These are phyloP conservation scores for Nepenthes mirabilis DNA, from an alignment of 148 eudicot genomes.

Conservation along the genomic window DNA sequence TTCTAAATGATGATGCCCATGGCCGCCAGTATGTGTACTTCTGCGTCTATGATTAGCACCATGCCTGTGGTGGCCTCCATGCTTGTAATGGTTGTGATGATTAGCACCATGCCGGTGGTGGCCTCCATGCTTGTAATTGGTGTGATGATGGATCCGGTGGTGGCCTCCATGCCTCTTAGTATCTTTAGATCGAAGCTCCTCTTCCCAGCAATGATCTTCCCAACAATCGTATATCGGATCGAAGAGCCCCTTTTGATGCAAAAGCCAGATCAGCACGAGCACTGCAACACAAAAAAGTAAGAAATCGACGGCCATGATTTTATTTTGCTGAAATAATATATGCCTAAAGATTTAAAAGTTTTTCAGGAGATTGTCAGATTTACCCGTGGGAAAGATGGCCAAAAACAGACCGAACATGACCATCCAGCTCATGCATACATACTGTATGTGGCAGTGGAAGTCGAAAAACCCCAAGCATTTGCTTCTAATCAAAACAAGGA, in stretches of 20 bases:
- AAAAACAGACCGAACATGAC: slow-evolving; percentile 59
- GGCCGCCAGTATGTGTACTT: slow-evolving; percentile 19
- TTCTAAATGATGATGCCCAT: slow-evolving; percentile 25
- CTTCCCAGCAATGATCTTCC: slow-evolving; percentile 56
- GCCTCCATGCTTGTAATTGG: slow-evolving; percentile 23
- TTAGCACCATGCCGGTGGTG: slow-evolving; percentile 22
- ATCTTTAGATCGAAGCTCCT: slow-evolving; percentile 10
- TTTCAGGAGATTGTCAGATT: neutral
- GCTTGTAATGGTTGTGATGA: slow-evolving; percentile 17
- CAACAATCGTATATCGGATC: slow-evolving; percentile 94
- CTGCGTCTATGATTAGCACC: slow-evolving; percentile 25
- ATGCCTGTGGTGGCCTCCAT: slow-evolving; percentile 24
- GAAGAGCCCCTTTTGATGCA: slow-evolving; percentile 89
- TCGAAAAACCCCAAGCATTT: slow-evolving; percentile 75
- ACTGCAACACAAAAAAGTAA: slow-evolving; percentile 28
- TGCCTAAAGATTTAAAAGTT: neutral
- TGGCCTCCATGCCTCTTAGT: slow-evolving; percentile 17
- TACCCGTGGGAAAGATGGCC: slow-evolving; percentile 85
- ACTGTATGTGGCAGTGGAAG: slow-evolving; percentile 87
- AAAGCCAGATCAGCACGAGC: slow-evolving; percentile 72
- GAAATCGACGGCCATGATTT: neutral
- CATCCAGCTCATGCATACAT: slow-evolving; percentile 90
- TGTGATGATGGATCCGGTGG: slow-evolving; percentile 16
- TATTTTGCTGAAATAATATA: neutral
- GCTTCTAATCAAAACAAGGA: slow-evolving; percentile 36